Percentiles rank a stretch among this genome's conserved stretches.
phyloP scores from a whole-genome alignment of 179 eudicot genomes.

The Gypsophila paniculata region DNA sequence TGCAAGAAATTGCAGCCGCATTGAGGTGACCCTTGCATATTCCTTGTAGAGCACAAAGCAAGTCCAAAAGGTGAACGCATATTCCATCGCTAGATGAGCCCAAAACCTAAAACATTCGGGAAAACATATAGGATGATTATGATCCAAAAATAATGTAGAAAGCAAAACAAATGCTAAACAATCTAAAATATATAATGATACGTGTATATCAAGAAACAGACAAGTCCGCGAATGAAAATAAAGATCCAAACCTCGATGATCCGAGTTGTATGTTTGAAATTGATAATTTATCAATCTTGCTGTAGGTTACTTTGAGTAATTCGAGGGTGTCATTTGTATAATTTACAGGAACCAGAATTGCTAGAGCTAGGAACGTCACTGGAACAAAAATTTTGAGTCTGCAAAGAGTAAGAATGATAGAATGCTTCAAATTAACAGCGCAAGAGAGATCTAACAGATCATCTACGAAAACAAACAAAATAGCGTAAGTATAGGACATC shows the following conservation, averaged over 20 bases:
- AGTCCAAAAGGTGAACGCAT: conserved; percentile 77
- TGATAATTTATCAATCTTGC: conserved; percentile 77
- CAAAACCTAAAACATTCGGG: conserved; percentile 45
- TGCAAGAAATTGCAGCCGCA: conserved; percentile 72
- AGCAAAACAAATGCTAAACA: not conserved
- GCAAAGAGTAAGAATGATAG: conserved; percentile 26
- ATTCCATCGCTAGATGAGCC: conserved; percentile 74
- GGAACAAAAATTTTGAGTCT: conserved; percentile 92
- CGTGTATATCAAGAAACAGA: not conserved
- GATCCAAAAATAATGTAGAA: not conserved
- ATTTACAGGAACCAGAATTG: conserved; percentile 73
- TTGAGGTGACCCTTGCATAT: conserved; percentile 51
- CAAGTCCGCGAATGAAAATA: not conserved
- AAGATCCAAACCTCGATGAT: conserved; percentile 56
- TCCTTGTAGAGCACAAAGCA: conserved; percentile 66
- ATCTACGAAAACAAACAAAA: not conserved
- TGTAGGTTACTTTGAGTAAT: conserved; percentile 41
- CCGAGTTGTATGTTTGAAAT: conserved; percentile 78
- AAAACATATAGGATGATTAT: not conserved
- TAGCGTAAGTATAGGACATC: not conserved
- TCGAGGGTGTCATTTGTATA: conserved; percentile 55
- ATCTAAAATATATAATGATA: not conserved
- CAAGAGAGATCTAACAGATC: not conserved
- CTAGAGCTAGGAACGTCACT: conserved; percentile 63
- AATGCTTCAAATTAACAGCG: not conserved